phyloP scores from a whole-genome alignment of 257 asterid genomes.

The Solanum chaucha region DNA sequence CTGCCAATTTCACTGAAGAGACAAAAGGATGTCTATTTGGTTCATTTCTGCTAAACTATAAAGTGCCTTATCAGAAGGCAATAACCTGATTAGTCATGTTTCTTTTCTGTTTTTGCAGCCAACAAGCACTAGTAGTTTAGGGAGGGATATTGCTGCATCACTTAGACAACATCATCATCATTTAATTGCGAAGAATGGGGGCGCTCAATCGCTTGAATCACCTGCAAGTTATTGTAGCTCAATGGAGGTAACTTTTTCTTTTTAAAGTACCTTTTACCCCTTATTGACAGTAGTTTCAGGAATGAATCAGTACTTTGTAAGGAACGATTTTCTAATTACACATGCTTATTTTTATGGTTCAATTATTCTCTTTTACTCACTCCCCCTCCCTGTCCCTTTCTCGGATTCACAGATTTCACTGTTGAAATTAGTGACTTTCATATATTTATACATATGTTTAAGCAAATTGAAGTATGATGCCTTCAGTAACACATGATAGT shows the following conservation, averaged over 20 bases:
- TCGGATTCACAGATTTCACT: background rate
- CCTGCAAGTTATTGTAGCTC: constrained; percentile 59
- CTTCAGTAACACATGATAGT: background rate
- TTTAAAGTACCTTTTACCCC: background rate
- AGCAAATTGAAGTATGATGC: background rate
- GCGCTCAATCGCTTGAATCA: constrained; percentile 33
- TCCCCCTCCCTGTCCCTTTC: background rate
- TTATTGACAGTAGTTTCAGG: background rate
- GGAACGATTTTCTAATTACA: background rate
- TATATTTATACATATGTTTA: background rate
- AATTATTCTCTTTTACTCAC: background rate
- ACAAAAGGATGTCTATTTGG: background rate
- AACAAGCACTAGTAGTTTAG: constrained; percentile 9
- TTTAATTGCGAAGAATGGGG: constrained; percentile 21
- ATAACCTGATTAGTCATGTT: background rate
- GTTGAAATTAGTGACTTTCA: background rate
- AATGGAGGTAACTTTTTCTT: constrained; percentile 45
- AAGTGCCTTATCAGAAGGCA: background rate
- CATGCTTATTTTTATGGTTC: background rate
- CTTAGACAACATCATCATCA: constrained; percentile 21
- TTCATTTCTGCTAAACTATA: background rate
- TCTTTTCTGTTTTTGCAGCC: constrained; percentile 25
- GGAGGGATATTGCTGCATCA: constrained; percentile 24
- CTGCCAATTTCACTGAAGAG: background rate
- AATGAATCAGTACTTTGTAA: background rate